These are phyloP conservation scores for Hygrophorus russula DNA, from an alignment of 768 basidiomycete species.

Conservation along the genomic window DNA sequence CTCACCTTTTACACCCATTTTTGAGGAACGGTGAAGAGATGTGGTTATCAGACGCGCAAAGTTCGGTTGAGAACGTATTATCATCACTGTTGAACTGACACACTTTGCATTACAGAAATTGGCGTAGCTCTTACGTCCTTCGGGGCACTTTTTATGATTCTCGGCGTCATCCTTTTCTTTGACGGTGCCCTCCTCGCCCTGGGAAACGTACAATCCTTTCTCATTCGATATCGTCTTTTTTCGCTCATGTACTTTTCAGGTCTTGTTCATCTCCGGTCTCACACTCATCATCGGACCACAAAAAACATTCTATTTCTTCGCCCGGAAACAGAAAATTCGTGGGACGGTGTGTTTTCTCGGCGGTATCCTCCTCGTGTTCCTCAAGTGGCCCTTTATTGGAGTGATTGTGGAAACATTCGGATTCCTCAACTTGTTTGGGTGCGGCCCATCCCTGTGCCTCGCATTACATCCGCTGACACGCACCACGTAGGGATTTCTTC, in stretches of 20 bases:
- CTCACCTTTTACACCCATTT: no score
- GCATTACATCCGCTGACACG: constrained; percentile 2
- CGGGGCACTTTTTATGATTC: constrained; percentile 89
- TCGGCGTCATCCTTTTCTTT: constrained; percentile 94
- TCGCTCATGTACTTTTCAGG: constrained; percentile 31
- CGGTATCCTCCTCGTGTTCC: constrained; percentile 85
- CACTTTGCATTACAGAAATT: constrained; percentile 53
- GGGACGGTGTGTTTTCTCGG: constrained; percentile 84
- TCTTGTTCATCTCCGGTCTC: constrained; percentile 88
- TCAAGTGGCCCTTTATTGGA: constrained; percentile 92
- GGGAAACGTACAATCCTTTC: constrained; percentile 62
- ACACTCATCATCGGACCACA: constrained; percentile 95
- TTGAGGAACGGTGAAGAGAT: no score
- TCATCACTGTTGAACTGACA: background rate
- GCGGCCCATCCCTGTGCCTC: constrained; percentile 11
- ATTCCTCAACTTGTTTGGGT: constrained; percentile 98
- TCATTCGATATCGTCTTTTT: background rate
- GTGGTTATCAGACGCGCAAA: constrained; percentile 62
- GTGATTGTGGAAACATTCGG: constrained; percentile 93
- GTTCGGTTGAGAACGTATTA: constrained; percentile 24
- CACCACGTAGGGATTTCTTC: constrained; percentile 80
- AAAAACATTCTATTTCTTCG: constrained; percentile 98
- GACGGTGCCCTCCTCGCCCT: constrained; percentile 92
- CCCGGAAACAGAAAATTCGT: constrained; percentile 87
- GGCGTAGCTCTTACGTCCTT: constrained; percentile 95